Conservation (phyloP, 768 basidiomycete species). For the Pulveroboletus sp. region DNA sequence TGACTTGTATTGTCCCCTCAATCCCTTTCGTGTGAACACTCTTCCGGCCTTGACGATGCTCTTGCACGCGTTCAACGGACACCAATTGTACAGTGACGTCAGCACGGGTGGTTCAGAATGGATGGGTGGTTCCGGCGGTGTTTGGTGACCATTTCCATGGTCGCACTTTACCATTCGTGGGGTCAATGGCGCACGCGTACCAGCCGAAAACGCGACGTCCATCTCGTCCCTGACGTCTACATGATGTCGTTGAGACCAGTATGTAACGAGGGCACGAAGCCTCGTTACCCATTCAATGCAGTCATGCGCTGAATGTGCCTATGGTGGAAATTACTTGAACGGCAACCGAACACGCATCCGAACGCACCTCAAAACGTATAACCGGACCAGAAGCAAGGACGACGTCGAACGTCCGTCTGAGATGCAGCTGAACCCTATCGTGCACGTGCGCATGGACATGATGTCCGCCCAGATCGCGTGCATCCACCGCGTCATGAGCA, state of each 20-base stretch:
- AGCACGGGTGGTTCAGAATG: slow-evolving; percentile 57
- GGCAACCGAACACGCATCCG: neutral
- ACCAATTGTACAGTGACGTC: slow-evolving; percentile 79
- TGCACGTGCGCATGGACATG: slow-evolving; percentile 40
- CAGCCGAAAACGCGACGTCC: slow-evolving; percentile 56
- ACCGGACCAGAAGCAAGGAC: slow-evolving; percentile 63
- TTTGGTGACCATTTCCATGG: slow-evolving; percentile 38
- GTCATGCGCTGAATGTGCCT: slow-evolving; percentile 63
- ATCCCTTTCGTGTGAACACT: slow-evolving; percentile 65
- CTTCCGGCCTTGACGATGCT: slow-evolving; percentile 71
- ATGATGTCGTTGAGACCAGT: slow-evolving; percentile 77
- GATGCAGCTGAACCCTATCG: slow-evolving; percentile 46
- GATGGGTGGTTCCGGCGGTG: slow-evolving; percentile 48
- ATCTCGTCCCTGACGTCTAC: slow-evolving; percentile 78
- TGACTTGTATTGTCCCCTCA: slow-evolving; percentile 76
- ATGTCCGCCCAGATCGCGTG: slow-evolving; percentile 64
- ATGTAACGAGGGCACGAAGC: slow-evolving; percentile 62
- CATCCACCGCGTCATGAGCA: slow-evolving; percentile 40
- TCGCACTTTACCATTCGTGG: slow-evolving; percentile 38
- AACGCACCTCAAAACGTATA: slow-evolving; percentile 72
- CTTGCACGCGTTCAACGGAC: slow-evolving; percentile 73
- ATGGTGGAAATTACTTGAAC: slow-evolving; percentile 1
- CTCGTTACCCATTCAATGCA: slow-evolving; percentile 85
- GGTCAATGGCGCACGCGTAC: slow-evolving; percentile 56
- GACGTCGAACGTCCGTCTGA: slow-evolving; percentile 75